phyloP scores from a whole-genome alignment of 2,329 filamentous ascomycete species.

The Colletotrichum karsti region DNA sequence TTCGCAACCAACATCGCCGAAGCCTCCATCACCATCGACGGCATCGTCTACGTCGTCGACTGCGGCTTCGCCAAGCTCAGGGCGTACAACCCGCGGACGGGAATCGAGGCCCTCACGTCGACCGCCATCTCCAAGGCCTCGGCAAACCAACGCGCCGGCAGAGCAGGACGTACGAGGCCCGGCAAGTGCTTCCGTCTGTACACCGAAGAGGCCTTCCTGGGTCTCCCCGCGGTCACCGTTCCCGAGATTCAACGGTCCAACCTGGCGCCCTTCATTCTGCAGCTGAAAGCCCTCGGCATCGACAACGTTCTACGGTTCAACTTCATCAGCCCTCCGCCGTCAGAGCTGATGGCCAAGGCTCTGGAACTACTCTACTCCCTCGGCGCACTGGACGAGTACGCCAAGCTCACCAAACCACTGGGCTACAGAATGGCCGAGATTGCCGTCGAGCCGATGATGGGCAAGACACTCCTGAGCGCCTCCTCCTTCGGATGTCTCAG shows the following conservation, averaged over 20 bases:
- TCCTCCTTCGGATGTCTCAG: conserved; percentile 79
- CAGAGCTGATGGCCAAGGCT: conserved; percentile 84
- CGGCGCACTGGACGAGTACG: conserved; percentile 87
- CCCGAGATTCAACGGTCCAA: conserved; percentile 95
- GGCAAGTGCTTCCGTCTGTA: conserved; percentile 97
- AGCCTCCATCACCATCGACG: conserved; percentile 93
- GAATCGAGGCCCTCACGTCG: conserved; percentile 87
- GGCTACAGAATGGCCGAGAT: conserved; percentile 93
- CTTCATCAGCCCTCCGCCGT: conserved; percentile 86
- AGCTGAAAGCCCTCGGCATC: conserved; percentile 93
- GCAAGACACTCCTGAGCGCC: conserved; percentile 83
- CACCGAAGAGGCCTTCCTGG: conserved; percentile 76
- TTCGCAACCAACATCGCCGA: conserved; percentile 97
- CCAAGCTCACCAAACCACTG: conserved; percentile 88
- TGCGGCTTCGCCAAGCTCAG: conserved; percentile 90
- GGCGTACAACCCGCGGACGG: conserved; percentile 83
- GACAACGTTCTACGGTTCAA: conserved; percentile 93
- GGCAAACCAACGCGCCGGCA: conserved; percentile 88
- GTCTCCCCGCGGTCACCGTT: conserved; percentile 75
- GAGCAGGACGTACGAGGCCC: conserved; percentile 86
- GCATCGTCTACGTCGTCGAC: conserved; percentile 91
- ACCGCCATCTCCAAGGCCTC: conserved; percentile 89
- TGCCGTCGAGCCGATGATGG: conserved; percentile 95
- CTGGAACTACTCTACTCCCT: conserved; percentile 89
- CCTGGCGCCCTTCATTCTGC: conserved; percentile 85